These are phyloP conservation scores for Kuraishia floccosa DNA, from an alignment of 805 yeast genomes.

Conservation along the genomic window DNA sequence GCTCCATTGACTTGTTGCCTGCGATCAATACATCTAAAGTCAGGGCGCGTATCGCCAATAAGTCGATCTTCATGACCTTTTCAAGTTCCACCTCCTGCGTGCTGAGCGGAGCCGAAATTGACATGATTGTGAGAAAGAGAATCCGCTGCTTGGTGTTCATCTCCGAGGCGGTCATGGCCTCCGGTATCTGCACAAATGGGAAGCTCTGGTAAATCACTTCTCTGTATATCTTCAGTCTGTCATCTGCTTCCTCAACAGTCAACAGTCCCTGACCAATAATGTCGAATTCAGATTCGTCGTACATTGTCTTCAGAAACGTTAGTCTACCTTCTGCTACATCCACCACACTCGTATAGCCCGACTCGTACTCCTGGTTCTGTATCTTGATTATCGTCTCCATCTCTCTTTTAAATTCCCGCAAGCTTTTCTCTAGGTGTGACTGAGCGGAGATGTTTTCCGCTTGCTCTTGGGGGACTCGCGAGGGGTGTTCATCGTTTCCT, in stretches of 20 bases:
- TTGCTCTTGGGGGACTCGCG: no score
- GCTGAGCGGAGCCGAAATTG: conserved; percentile 37
- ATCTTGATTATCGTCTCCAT: conserved; percentile 22
- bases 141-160: conserved; percentile 45
- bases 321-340: conserved; percentile 30
- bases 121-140: conserved; percentile 53
- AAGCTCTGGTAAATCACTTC: conserved; percentile 30
- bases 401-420: conserved; percentile 28
- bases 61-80: conserved; percentile 35
- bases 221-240: conserved; percentile 39
- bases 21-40: conserved; percentile 50
- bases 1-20: conserved; percentile 62
- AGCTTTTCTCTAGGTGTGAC: no score
- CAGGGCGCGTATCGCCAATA: conserved; percentile 36
- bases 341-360: conserved; percentile 36
- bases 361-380: conserved; percentile 21
- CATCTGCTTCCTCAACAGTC: conserved; percentile 45
- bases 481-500: no score
- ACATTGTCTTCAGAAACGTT: conserved; percentile 15
- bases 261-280: conserved; percentile 48
- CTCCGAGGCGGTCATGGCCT: conserved; percentile 28
- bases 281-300: conserved; percentile 23
- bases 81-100: conserved; percentile 20
- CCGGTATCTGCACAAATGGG: conserved; percentile 49
- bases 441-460: no score